These are phyloP conservation scores for Mikania micrantha DNA, from an alignment of 129 eudicot genomes.

Conservation along the genomic window DNA sequence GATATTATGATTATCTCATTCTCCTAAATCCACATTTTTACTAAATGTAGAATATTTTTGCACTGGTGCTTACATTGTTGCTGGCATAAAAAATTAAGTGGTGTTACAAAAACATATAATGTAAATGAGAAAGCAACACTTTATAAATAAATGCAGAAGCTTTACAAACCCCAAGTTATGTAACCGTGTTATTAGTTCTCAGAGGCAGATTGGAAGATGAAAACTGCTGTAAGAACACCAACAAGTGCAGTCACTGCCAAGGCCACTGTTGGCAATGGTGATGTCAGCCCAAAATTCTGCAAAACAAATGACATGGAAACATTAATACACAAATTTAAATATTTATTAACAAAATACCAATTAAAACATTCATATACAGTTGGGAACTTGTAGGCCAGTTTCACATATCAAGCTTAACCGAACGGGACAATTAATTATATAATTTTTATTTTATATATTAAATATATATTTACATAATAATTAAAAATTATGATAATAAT, in stretches of 20 bases:
- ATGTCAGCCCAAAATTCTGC: conserved; percentile 87
- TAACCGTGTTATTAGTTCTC: conserved; percentile 34
- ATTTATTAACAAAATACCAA: background rate
- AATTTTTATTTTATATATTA: no score
- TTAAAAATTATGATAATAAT: no score
- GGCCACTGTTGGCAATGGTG: conserved; percentile 88
- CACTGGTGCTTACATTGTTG: background rate
- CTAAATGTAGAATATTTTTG: background rate
- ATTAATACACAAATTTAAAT: background rate
- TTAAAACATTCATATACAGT: background rate
- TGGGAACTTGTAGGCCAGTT: conserved; percentile 5
- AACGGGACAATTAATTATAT: no score
- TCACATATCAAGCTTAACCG: no score
- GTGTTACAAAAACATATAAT: background rate
- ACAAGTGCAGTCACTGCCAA: conserved; percentile 84
- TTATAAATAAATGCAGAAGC: conserved; percentile 11
- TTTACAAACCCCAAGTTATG: conserved; percentile 12
- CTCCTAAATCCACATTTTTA: conserved; percentile 12
- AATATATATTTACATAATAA: no score
- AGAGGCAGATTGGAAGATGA: conserved; percentile 84
- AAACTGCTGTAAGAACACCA: conserved; percentile 72
- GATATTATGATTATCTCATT: conserved; percentile 9
- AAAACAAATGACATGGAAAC: background rate
- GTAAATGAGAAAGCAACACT: background rate
- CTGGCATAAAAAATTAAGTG: background rate